Base-by-base conservation (phyloP, 495 filamentous ascomycete species). In the Neurospora discreta region DNA sequence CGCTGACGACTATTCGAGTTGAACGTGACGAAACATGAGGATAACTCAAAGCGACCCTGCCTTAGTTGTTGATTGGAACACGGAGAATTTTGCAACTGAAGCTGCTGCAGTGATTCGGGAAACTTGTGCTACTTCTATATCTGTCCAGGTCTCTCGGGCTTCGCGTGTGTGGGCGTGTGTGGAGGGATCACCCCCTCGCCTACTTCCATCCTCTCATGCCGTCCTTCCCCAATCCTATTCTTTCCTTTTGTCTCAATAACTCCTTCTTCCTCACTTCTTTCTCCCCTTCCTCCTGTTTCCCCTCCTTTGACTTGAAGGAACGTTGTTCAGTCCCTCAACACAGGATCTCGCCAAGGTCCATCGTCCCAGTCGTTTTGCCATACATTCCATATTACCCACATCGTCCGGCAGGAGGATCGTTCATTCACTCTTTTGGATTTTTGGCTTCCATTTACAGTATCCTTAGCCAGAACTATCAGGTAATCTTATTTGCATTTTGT, bases 91-190 rank as follows among this genome's bases (percentile, higher is more conserved):
- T 60, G 41, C 41, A 41, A 43, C 42, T 30, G 40, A 38, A 13
- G 2, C 38, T 67, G 36, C 33, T 39, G 39, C 33, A 41, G 68
- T 38, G 68, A 41, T 15, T 44, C 40, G 18, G 18, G 46, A 65
- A 67, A 40, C 16, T 39, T 69, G 73, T 73, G 58, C 71, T 71
- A 74, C 71, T 74, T 65, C 74, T 80, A 80, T 80, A 80, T 78
- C 75, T 78, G 74, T 42, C 71, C 67, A 60, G 41, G 20, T 52
- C 68, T 36, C 38, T 60, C 36, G 69, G 69, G 26, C 33, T 65
- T 18, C 52, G 52, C 69, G 46, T 26, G 26, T 30, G 26, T 33
- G 26, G 41, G 52, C 69, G 46, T 26, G 26, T 30, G 26, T 33
- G 26, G 41, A 68, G 20, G 69, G 16, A 30, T 43, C 43, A 38